A percentile compares a stretch with the other conserved stretches of the same genome.
These are phyloP conservation scores for Penicillium capsulatum DNA, from an alignment of 2,329 filamentous ascomycete species.

Conservation along the genomic window DNA sequence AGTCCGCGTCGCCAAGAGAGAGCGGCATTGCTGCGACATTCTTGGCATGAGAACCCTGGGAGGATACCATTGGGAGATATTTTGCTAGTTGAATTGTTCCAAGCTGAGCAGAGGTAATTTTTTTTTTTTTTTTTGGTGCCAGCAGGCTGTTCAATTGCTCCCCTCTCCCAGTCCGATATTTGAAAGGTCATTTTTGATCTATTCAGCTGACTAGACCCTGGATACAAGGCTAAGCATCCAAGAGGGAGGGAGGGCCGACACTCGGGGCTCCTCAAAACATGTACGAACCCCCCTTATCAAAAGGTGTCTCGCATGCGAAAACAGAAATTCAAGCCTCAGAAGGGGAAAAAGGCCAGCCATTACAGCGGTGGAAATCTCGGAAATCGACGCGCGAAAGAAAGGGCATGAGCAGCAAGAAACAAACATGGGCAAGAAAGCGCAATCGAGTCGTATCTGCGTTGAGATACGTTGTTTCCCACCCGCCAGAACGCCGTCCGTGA, in stretches of 20 bases:
- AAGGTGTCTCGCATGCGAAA: neutral
- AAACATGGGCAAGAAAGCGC: slow-evolving; percentile 14
- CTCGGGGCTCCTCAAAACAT: neutral
- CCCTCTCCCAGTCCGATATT: no score
- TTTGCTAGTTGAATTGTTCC: no score
- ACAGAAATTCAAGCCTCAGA: no score
- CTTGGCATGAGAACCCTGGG: no score
- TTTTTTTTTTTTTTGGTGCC: no score
- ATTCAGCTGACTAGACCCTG: neutral
- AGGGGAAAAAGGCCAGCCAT: slow-evolving; percentile 19
- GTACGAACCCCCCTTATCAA: neutral
- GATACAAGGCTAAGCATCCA: no score
- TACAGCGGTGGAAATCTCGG: slow-evolving; percentile 20
- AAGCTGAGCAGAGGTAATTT: no score
- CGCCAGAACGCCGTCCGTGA: slow-evolving; percentile 37
- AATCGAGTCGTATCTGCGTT: slow-evolving; percentile 18
- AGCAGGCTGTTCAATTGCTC: no score
- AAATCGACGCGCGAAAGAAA: slow-evolving; percentile 5
- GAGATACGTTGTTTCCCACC: slow-evolving; percentile 25
- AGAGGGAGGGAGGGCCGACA: neutral
- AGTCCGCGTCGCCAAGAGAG: no score
- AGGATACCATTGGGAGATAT: no score
- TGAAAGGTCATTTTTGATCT: no score
- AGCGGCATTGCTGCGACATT: no score
- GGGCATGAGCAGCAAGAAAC: slow-evolving; percentile 7